Base-by-base conservation (phyloP, 345 rosid genomes). In the Hibiscus tridactylites region DNA sequence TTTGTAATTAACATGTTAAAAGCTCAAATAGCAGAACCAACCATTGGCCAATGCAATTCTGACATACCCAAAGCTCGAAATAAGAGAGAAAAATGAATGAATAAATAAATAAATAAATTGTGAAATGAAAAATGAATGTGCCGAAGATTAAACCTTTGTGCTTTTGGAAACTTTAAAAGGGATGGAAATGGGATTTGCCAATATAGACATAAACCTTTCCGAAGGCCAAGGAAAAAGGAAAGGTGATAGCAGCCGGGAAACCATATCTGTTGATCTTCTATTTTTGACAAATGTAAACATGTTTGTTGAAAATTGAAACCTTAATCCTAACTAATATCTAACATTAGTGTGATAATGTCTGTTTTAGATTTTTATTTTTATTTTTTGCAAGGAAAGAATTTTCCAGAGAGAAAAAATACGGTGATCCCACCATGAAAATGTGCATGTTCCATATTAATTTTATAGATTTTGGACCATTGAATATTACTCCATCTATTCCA, bases 241-340 rank as follows among this genome's bases (percentile, higher is more conserved):
- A 15, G 19, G 46, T 24, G 19, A 19, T 39, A 39, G 68, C 52
- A 19, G 9, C 29, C 13, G 19, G 68, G 7, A 16, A 16, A 52
- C 16, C 12, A 16, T 46, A 11, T 24, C 35, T 29, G 54, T 24
- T 21, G 24, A 21, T 46, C 13, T 47, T 26, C 70, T 66, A 46
- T 47, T 24, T 64, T 66, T 21, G 69, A 65, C 54, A 26, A 65
- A 65, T 19, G 2, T 3, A 44, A 65, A 65, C 54, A 35, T 28
- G 54, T 66, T 49, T 16, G 70, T 47, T 65, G 70, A 46, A 57
- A 11, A 29, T 59, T 59, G 12, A 66, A 66, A 13, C 70, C 39
- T 66, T 47, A 47, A 66, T 21, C 33, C 12, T 46, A 19, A 4
- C 35, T 21, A 46, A 44, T 24, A 11, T 16, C 56, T 46, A 26